A percentile compares a stretch with the other conserved stretches of the same genome.
Evolutionary conservation across 176 grass and related monocot species (phyloP).

Genomic region (Eleusine indica): DNA sequence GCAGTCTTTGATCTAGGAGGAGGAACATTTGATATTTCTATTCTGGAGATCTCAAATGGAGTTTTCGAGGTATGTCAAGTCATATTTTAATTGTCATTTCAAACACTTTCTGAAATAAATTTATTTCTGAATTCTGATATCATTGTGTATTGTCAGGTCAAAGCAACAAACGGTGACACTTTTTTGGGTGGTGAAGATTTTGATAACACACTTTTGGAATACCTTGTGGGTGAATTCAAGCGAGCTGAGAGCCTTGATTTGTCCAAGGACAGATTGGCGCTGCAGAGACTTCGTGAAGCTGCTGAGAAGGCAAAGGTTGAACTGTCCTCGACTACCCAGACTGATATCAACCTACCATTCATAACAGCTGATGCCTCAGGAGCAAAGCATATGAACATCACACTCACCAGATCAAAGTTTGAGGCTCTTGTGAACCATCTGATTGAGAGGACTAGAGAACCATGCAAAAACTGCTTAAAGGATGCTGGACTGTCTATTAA

Average conservation of each 20-base stretch:
- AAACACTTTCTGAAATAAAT: not conserved
- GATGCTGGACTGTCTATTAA: slow-evolving; percentile 43
- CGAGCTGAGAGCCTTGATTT: slow-evolving; percentile 16
- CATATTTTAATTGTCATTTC: not conserved
- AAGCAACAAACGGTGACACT: slow-evolving; percentile 37
- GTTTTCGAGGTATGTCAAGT: slow-evolving; percentile 34
- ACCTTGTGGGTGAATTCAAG: slow-evolving; percentile 28
- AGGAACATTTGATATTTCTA: slow-evolving; percentile 39
- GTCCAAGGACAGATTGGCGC: slow-evolving; percentile 20
- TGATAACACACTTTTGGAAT: slow-evolving; percentile 33
- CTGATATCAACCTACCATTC: slow-evolving; percentile 25
- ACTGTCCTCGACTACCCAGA: slow-evolving; percentile 27
- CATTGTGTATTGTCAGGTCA: slow-evolving; percentile 14
- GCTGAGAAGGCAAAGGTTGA: slow-evolving; percentile 42
- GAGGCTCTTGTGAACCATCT: slow-evolving; percentile 27
- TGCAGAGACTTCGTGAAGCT: slow-evolving; percentile 38
- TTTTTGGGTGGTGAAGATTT: slow-evolving; percentile 42
- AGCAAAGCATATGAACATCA: slow-evolving; percentile 37
- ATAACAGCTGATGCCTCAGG: slow-evolving; percentile 39
- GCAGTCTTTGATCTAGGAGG: slow-evolving; percentile 38
- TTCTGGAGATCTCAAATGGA: slow-evolving; percentile 38
- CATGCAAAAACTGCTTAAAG: slow-evolving; percentile 36
- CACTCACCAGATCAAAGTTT: slow-evolving; percentile 38
- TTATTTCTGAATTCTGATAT: not conserved
- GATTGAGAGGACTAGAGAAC: slow-evolving; percentile 36